Percentiles rank a stretch among this genome's conserved stretches.
phyloP scores from a whole-genome alignment of 164 flowering plant species.

The Macadamia integrifolia region DNA sequence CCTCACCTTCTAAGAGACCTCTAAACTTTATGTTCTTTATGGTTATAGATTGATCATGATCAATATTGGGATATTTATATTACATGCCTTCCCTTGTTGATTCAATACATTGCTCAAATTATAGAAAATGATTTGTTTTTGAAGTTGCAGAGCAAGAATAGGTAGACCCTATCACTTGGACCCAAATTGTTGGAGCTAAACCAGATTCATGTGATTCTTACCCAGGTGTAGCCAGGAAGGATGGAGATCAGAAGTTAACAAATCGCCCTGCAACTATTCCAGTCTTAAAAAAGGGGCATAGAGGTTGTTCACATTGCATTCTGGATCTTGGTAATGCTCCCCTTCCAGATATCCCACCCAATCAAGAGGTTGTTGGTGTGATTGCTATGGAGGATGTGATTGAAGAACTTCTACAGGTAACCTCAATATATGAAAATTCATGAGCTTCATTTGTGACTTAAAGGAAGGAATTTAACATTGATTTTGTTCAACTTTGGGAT shows the following conservation, averaged over 20 bases:
- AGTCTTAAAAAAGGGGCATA: constrained; percentile 63
- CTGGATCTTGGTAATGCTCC: constrained; percentile 66
- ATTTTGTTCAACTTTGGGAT: no score
- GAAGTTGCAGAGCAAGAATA: constrained; percentile 17
- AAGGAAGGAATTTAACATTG: no score
- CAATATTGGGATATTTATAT: not conserved
- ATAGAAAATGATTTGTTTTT: not conserved
- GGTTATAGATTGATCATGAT: not conserved
- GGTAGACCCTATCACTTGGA: constrained; percentile 9
- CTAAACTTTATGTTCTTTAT: not conserved
- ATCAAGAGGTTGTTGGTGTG: constrained; percentile 81
- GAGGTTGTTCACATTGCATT: constrained; percentile 77
- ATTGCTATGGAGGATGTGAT: constrained; percentile 98
- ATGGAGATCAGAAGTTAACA: constrained; percentile 35
- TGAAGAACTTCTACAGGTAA: constrained; percentile 97
- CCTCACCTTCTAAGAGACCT: not conserved
- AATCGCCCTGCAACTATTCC: constrained; percentile 40
- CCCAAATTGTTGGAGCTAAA: constrained; percentile 21
- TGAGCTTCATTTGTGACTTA: not conserved
- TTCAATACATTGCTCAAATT: not conserved
- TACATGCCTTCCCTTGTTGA: constrained; percentile 1
- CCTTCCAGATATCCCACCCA: constrained; percentile 58
- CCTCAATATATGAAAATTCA: not conserved
- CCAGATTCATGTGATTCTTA: constrained; percentile 23
- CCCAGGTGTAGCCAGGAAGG: constrained; percentile 20